Evolutionary conservation across 176 grass and related monocot species (phyloP).

Genomic region (Raddia distichophylla): DNA sequence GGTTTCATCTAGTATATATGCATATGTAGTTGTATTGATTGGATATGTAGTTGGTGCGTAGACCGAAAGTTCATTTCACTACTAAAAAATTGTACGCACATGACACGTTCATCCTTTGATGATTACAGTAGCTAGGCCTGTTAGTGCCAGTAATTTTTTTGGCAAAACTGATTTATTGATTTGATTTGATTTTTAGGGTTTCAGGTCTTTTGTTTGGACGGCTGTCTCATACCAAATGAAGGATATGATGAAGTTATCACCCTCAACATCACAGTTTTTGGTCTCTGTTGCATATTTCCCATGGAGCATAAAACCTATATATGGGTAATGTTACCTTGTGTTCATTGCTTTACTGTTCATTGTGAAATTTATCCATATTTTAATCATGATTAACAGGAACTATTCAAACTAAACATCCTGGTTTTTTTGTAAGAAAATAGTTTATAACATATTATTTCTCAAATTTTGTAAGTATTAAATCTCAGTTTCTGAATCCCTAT

Average conservation of each 20-base stretch:
- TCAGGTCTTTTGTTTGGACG: conserved; percentile 83
- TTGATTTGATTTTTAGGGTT: conserved; percentile 61
- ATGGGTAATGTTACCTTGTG: conserved; percentile 52
- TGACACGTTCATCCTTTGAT: too few relatives aligned
- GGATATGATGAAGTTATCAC: conserved; percentile 73
- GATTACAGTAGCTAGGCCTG: too few relatives aligned
- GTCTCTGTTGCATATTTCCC: conserved; percentile 73
- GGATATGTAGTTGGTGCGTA: too few relatives aligned
- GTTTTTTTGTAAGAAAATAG: background rate
- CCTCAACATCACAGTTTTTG: conserved; percentile 68
- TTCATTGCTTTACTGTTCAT: conserved; percentile 6
- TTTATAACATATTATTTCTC: background rate
- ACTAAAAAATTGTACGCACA: too few relatives aligned
- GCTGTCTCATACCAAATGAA: conserved; percentile 87
- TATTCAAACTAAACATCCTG: background rate
- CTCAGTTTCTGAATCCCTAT: background rate
- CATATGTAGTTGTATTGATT: too few relatives aligned
- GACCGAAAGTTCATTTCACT: too few relatives aligned
- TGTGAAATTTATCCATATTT: background rate
- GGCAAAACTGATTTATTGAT: too few relatives aligned
- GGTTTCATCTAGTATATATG: too few relatives aligned
- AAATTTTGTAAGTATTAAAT: background rate
- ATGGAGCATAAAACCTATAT: conserved; percentile 83
- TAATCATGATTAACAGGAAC: background rate
- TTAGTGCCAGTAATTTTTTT: too few relatives aligned